Evolutionary conservation across 352 stramenopile genomes (phyloP), one percentile per base, ranked within the genome.

Genomic region (Hyaloperonospora brassicae): DNA sequence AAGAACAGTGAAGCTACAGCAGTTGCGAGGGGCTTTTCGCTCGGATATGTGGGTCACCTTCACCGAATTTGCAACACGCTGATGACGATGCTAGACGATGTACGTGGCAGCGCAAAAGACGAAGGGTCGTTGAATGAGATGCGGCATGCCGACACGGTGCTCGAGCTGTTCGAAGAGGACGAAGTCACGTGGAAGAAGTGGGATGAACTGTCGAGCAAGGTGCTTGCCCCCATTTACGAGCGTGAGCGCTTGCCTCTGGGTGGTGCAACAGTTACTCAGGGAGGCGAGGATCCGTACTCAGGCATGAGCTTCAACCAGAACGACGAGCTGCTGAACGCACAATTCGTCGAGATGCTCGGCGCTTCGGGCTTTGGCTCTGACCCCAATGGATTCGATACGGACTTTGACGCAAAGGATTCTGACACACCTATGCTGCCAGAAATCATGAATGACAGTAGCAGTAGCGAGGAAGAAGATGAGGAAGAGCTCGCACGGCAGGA

Each of bases 401-500:
- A 87, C 50, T 89, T 90, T 44, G 77, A 89, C 23, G 72, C 86
- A 38, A 80, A 84, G 60, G 56, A 77, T 48, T 70, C 57, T 54
- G 80, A 91, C 59, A 86, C 80, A 41, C 70, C 72, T 1, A 87
- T 89, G 76, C 55, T 91, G 14, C 83, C 83, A 0, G 80, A 89
- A 58, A 91, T 91, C 54, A 87, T 89, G 73, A 81, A 91, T 55
- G 79, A 90, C 61, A 93, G 83, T 63, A 93, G 83, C 68, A 93
- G 83, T 64, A 93, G 80, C 47, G 79, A 90, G 40, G 83, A 93
- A 56, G 83, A 93, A 48, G 83, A 93, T 42, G 62, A 84, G 24
- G 74, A 81, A n/a, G 75, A 84, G 45, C 63, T 79, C 47, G 65
- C 65, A 53, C 57, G 66, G 14, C 68, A 74, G 54, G 59, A 71